These are phyloP conservation scores for Mimosa bimucronata DNA, from an alignment of 306 rosid genomes.

Conservation along the genomic window DNA sequence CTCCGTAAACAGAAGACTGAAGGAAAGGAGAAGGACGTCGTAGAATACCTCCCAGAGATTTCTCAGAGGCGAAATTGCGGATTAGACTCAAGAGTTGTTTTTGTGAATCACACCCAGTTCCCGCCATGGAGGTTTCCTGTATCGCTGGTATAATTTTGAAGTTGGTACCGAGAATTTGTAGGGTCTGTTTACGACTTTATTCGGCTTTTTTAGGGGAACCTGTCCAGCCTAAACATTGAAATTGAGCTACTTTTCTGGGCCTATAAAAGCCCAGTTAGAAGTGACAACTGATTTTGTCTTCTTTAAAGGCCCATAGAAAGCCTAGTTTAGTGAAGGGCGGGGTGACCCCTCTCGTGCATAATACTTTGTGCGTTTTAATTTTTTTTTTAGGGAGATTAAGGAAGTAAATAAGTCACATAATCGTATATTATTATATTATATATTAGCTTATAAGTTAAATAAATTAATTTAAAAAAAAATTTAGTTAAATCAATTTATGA, in stretches of 20 bases:
- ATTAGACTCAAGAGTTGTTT: constrained; percentile 65
- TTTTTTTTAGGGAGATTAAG: too few species aligned
- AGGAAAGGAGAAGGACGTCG: background rate
- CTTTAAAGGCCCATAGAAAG: background rate
- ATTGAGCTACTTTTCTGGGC: background rate
- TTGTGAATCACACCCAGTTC: constrained; percentile 66
- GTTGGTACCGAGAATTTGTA: background rate
- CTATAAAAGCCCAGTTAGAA: background rate
- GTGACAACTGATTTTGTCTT: background rate
- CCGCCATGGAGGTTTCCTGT: constrained; percentile 56
- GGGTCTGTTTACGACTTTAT: background rate
- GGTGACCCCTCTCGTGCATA: too few species aligned
- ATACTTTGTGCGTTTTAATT: too few species aligned
- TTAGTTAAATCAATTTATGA: too few species aligned
- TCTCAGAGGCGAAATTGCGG: constrained; percentile 77
- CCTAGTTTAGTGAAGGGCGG: background rate
- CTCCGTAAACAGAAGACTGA: constrained; percentile 23
- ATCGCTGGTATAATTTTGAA: background rate
- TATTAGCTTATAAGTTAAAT: too few species aligned
- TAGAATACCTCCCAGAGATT: constrained; percentile 77
- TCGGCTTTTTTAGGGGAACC: background rate
- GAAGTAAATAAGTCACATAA: too few species aligned
- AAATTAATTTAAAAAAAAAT: too few species aligned
- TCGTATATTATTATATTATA: too few species aligned
- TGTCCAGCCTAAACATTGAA: background rate